phyloP scores from a whole-genome alignment of 2,329 filamentous ascomycete genomes.

The Dactylonectria estremocensis region DNA sequence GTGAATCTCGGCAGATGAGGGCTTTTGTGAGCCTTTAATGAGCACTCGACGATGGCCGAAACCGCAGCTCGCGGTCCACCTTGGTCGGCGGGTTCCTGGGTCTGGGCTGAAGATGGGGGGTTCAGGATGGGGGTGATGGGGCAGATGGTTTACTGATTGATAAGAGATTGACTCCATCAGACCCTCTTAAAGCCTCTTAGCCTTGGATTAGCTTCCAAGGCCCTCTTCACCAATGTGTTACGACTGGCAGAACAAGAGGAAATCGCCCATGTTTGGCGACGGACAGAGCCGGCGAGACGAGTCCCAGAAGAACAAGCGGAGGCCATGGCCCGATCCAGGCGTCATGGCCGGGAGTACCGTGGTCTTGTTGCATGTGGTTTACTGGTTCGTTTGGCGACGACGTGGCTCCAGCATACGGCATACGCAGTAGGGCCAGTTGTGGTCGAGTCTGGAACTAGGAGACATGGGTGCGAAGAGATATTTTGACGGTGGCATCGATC shows the following conservation, averaged over 20 bases:
- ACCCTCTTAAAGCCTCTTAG: constrained; percentile 18
- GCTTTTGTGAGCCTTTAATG: constrained; percentile 11
- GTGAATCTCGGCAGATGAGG: background rate
- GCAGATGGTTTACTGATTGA: constrained; percentile 44
- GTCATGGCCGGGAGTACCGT: background rate
- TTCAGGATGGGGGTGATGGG: constrained; percentile 39
- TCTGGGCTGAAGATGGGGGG: constrained; percentile 16
- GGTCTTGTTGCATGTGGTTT: background rate
- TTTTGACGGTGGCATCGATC: constrained; percentile 7
- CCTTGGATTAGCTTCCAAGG: background rate
- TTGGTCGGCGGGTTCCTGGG: constrained; percentile 12
- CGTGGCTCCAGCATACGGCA: constrained; percentile 1
- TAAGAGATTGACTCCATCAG: constrained; percentile 36
- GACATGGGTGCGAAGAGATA: constrained; percentile 1
- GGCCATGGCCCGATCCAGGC: constrained; percentile 16
- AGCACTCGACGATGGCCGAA: constrained; percentile 16
- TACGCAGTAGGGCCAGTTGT: background rate
- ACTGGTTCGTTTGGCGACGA: constrained; percentile 4
- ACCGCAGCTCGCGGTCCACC: constrained; percentile 22
- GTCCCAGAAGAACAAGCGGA: constrained; percentile 15
- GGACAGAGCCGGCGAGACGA: constrained; percentile 26
- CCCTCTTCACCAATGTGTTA: constrained; percentile 10
- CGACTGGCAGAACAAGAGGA: background rate
- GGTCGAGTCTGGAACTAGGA: background rate
- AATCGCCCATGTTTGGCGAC: background rate